Percentiles rank a stretch among this genome's conserved stretches.
Evolutionary conservation across 192 early-diverging fungal genomes (phyloP).

Genomic region (Mortierella antarctica): DNA sequence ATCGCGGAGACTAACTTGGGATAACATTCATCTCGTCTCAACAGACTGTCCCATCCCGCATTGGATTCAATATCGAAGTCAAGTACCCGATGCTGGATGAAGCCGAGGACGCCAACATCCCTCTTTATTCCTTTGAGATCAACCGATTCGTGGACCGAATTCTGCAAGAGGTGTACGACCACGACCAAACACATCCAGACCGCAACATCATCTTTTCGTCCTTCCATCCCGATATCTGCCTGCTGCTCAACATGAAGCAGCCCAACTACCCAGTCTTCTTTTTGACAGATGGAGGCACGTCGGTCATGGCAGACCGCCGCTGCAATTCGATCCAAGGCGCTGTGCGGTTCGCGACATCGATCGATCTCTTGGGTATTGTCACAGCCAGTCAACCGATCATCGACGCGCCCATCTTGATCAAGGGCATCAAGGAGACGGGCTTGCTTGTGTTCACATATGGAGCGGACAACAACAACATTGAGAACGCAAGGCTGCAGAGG

Average conservation of each 20-base stretch:
- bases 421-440: constrained; percentile 76
- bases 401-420: constrained; percentile 77
- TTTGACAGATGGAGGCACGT: constrained; percentile 85
- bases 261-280: constrained; percentile 91
- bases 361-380: constrained; percentile 84
- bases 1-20: not conserved
- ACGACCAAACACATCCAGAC: constrained; percentile 54
- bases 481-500: constrained; percentile 77
- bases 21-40: constrained; percentile 1
- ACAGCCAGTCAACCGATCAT: constrained; percentile 77
- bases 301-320: constrained; percentile 78
- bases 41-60: constrained; percentile 73
- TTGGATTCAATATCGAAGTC: constrained; percentile 96
- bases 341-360: constrained; percentile 78
- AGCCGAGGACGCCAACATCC: constrained; percentile 80
- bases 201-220: constrained; percentile 92
- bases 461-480: constrained; percentile 78
- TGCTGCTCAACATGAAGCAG: constrained; percentile 88
- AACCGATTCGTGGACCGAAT: constrained; percentile 91
- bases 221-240: constrained; percentile 91
- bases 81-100: constrained; percentile 96
- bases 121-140: constrained; percentile 73
- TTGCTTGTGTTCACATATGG: constrained; percentile 88
- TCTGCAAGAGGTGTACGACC: constrained; percentile 77
- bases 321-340: constrained; percentile 86